Evolutionary conservation across 805 yeast genomes (phyloP).

Genomic region (Tetrapisispora phaffii): DNA sequence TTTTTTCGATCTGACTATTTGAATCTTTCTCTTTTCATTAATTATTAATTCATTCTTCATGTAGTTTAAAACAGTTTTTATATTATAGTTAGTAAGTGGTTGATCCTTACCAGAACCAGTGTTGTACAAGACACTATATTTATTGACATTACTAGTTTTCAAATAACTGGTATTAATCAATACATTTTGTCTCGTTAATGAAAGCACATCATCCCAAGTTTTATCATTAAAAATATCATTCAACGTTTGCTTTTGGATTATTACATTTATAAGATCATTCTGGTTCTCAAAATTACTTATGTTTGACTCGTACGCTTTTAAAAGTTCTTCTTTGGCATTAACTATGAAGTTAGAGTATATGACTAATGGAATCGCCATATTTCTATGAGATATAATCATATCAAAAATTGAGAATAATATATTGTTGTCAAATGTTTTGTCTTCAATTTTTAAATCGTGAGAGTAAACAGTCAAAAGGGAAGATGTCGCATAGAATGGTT

Average conservation of each 20-base stretch:
- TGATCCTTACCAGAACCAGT: constrained; percentile 14
- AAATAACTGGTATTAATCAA: constrained; percentile 1
- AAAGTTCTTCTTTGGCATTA: constrained; percentile 36
- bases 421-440: constrained; percentile 25
- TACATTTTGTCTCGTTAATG: constrained; percentile 5
- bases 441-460: constrained; percentile 45
- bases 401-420: constrained; percentile 60
- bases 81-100: neutral
- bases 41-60: constrained; percentile 14
- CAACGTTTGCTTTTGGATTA: constrained; percentile 33
- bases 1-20: neutral
- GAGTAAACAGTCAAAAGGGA: constrained; percentile 68
- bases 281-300: constrained; percentile 26
- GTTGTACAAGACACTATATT: constrained; percentile 24
- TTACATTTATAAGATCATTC: constrained; percentile 29
- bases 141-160: constrained; percentile 11
- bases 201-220: constrained; percentile 15
- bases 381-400: constrained; percentile 45
- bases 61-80: constrained; percentile 5
- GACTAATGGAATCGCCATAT: constrained; percentile 46
- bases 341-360: constrained; percentile 50
- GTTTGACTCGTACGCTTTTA: constrained; percentile 21
- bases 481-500: constrained; percentile 64
- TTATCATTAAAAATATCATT: constrained; percentile 8
- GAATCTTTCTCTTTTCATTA: constrained; percentile 7